These are phyloP conservation scores for Scedosporium boydii DNA, from an alignment of 2,329 filamentous ascomycete species.

Conservation along the genomic window DNA sequence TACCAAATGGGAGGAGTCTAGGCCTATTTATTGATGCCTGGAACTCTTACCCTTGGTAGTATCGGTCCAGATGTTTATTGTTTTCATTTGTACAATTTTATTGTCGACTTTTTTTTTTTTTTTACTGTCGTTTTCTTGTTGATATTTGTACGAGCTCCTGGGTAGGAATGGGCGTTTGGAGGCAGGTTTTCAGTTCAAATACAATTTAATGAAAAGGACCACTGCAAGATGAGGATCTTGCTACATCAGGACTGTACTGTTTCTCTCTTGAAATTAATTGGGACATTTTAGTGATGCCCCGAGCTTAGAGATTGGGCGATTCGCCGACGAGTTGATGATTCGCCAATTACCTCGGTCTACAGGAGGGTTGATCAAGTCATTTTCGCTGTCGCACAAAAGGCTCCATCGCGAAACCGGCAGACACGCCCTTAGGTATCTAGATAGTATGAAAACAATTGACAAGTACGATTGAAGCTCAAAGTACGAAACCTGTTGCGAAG, in stretches of 20 bases:
- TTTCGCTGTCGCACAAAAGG: no score
- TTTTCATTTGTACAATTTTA: conserved; percentile 8
- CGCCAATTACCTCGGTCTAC: no score
- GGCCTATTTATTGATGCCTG: conserved; percentile 29
- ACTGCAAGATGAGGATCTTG: no score
- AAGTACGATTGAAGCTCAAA: background rate
- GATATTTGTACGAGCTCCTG: background rate
- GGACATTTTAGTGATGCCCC: no score
- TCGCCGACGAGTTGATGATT: no score
- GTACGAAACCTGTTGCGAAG: background rate
- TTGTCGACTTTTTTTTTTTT: background rate
- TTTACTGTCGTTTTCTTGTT: background rate
- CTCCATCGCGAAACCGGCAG: no score
- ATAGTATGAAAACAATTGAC: background rate
- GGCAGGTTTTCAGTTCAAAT: background rate
- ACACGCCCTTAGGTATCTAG: background rate
- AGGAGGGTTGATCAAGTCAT: no score
- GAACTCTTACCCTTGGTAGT: conserved; percentile 1
- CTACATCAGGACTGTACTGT: no score
- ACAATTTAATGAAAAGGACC: no score
- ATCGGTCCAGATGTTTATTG: conserved; percentile 7
- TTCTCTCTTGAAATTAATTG: no score
- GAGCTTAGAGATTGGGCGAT: no score
- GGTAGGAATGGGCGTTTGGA: background rate
- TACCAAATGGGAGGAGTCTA: conserved; percentile 30